Base-by-base conservation (phyloP, 164 flowering plant genomes). In the Echeveria elegans region DNA sequence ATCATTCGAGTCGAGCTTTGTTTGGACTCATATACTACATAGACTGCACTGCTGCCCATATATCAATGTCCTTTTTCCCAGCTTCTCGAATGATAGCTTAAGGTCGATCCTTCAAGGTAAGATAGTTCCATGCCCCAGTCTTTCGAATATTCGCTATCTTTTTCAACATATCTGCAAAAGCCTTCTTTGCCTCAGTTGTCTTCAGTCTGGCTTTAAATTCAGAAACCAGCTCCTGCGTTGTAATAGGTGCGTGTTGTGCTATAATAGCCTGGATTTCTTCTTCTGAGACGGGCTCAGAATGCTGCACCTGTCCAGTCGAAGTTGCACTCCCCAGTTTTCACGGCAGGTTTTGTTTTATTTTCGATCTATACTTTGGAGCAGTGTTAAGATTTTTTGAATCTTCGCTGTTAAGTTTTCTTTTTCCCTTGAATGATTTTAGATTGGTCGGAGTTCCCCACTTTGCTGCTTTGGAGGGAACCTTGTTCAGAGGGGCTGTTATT, bases 141-240 rank as follows among this genome's bases (percentile, higher is more conserved):
- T 36, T 36, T 36, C 8, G 4, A 36, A 36, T 36, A 4, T 36
- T 36, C 4, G 38, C 38, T 36, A 36, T 36, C 38, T 8, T 36
- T 36, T 36, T 36, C 38, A 36, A 36, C 4, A 36, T 36, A 4
- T 36, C 38, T 36, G 38, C 8, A 36, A 36, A 36, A 36, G 38
- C 38, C 38, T 36, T 36, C 38, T 36, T 36, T 36, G 4, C 98
- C 98, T 88, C 97, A 40, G 43, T 67, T 10, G 77, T 30, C 70
- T 77, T 89, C 29, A 91, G 78, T 68, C 97, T 80, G 5, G 86
- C 82, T 74, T 77, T 89, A 65, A 94, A 94, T 70, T 77, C 82
- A 36, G 83, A 86, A 70, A 94, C 97, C 66, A 94, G 95, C 72
- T 90, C 96, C 71, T 82, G 91, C 7, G 97, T 91, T n/a, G 95